Evolutionary conservation across 1,284 basidiomycete genomes (phyloP).

Genomic region (Laetiporus sulphureus): DNA sequence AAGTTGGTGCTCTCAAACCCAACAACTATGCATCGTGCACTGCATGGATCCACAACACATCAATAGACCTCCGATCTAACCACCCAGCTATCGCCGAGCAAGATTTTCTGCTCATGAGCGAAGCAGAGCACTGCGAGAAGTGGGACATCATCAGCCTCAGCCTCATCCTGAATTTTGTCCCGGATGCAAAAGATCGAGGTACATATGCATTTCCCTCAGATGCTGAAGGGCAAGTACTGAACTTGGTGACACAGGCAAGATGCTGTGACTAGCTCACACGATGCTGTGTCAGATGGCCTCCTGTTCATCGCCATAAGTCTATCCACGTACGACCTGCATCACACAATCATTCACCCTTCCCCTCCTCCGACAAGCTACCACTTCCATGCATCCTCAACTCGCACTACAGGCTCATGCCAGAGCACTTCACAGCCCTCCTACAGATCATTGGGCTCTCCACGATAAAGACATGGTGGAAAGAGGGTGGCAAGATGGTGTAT

Average conservation of each 20-base stretch:
- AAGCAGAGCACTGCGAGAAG: slow-evolving; percentile 35
- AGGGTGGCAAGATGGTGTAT: slow-evolving; percentile 70
- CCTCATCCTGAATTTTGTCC: slow-evolving; percentile 84
- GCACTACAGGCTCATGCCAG: slow-evolving; percentile 65
- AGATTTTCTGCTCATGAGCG: slow-evolving; percentile 68
- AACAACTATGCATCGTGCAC: slow-evolving; percentile 68
- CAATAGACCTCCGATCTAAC: slow-evolving; percentile 77
- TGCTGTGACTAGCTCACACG: slow-evolving; percentile 60
- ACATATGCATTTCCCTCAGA: no score
- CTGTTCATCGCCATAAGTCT: slow-evolving; percentile 69
- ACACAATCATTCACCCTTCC: no score
- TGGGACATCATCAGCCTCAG: slow-evolving; percentile 83
- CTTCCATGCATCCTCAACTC: slow-evolving; percentile 80
- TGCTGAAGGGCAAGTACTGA: no score
- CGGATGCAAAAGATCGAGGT: slow-evolving; percentile 71
- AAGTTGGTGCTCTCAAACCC: slow-evolving; percentile 80
- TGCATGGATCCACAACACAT: slow-evolving; percentile 65
- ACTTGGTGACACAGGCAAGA: no score
- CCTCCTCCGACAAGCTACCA: slow-evolving; percentile 56
- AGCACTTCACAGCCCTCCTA: slow-evolving; percentile 56
- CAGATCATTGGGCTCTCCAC: slow-evolving; percentile 55
- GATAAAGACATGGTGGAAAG: slow-evolving; percentile 53
- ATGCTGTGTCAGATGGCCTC: slow-evolving; percentile 51
- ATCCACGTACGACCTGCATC: no score
- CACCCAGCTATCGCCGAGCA: slow-evolving; percentile 76